phyloP scores from a whole-genome alignment of 75 land plant species.

The Selaginella moellendorffii region DNA sequence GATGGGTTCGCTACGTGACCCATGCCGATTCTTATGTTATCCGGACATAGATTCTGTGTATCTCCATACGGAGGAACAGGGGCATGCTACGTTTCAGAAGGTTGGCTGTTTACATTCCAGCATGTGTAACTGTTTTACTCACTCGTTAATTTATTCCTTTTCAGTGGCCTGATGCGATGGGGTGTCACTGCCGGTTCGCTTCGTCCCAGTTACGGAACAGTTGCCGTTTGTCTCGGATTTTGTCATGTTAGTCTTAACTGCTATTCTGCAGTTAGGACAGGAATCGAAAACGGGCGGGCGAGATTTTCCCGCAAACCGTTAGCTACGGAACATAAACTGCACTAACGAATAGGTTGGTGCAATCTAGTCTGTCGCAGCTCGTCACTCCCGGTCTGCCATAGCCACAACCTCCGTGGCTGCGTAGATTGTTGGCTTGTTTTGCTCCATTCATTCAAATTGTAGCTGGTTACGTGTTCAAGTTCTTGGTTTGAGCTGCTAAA shows the following conservation, averaged over 20 bases:
- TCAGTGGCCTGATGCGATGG: background rate
- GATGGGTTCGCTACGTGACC: constrained; percentile 96
- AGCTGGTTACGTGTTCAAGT: background rate
- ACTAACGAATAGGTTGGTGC: background rate
- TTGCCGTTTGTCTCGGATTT: no score
- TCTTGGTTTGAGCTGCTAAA: background rate
- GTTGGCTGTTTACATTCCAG: no score
- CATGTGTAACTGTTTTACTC: background rate
- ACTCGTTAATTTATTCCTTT: background rate
- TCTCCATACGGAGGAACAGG: no score
- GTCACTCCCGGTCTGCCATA: background rate
- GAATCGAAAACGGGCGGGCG: background rate
- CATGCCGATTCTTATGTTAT: constrained; percentile 87
- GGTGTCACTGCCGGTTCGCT: background rate
- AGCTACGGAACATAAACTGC: background rate
- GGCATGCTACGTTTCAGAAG: no score
- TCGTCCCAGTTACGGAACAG: background rate
- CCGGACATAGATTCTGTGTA: constrained; percentile 36
- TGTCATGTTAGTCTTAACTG: background rate
- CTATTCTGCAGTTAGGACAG: background rate
- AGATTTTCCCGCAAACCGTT: background rate
- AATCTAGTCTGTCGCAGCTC: background rate
- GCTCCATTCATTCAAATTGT: background rate
- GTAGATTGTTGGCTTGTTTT: background rate
- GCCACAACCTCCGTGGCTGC: no score